Percentiles rank a stretch among this genome's conserved stretches.
These are phyloP conservation scores for Tulasnella sp. DNA, from an alignment of 768 basidiomycete species.

Conservation along the genomic window DNA sequence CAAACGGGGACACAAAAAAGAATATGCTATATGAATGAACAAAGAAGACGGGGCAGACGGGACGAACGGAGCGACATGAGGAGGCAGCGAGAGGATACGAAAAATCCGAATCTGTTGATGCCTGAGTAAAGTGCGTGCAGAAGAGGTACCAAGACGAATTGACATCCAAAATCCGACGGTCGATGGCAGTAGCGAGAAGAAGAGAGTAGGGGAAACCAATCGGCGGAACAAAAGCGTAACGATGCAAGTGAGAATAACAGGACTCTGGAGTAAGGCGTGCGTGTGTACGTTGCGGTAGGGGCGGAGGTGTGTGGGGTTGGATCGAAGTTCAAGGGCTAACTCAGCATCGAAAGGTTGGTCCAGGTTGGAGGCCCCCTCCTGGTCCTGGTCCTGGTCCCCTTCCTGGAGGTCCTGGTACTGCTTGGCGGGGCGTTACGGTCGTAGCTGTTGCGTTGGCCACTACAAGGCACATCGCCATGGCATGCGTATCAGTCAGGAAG, in stretches of 20 bases:
- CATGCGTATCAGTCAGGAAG: background rate
- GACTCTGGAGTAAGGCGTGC: background rate
- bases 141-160: background rate
- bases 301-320: background rate
- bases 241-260: background rate
- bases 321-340: background rate
- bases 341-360: background rate
- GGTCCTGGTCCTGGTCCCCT: too few species aligned
- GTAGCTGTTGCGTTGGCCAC: background rate
- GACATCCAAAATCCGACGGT: background rate
- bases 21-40: background rate
- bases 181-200: background rate
- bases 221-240: background rate
- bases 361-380: background rate
- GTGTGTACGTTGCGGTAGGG: background rate
- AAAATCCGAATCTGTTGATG: background rate
- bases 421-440: background rate
- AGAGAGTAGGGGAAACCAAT: background rate
- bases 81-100: background rate
- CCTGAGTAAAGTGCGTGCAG: background rate
- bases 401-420: background rate
- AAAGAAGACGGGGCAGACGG: background rate
- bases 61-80: background rate
- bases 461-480: background rate
- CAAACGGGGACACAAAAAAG: background rate